phyloP scores from a whole-genome alignment of 2,329 filamentous ascomycete species.

The Waltergamsia citrina region DNA sequence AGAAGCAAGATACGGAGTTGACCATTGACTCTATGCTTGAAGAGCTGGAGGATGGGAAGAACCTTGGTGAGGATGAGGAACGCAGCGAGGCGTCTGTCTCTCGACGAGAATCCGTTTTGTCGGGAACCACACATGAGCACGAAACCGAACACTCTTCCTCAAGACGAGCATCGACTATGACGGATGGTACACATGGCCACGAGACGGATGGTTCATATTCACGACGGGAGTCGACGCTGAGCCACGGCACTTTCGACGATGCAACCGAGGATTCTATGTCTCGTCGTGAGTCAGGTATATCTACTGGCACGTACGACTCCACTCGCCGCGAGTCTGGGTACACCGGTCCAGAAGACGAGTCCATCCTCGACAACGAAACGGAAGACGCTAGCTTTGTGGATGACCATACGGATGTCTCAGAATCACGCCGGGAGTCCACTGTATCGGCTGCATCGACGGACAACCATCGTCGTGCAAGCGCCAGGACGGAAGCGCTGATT shows the following conservation, averaged over 20 bases:
- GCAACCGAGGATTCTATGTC: not conserved
- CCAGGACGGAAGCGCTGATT: constrained; percentile 41
- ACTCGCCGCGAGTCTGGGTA: not conserved
- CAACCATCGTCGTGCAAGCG: constrained; percentile 26
- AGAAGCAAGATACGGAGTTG: not conserved
- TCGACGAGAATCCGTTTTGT: not conserved
- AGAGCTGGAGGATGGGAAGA: constrained; percentile 1
- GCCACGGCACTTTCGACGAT: not conserved
- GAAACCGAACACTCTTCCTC: not conserved
- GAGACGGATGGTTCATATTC: not conserved
- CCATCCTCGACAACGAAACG: not conserved
- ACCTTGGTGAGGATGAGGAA: not conserved
- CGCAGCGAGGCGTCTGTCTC: not conserved
- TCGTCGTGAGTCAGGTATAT: not conserved
- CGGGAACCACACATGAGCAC: not conserved
- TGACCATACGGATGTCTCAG: constrained; percentile 3
- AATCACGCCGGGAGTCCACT: constrained; percentile 4
- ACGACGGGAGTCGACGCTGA: not conserved
- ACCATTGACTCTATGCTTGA: constrained; percentile 1
- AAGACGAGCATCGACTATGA: not conserved
- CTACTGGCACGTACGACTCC: not conserved
- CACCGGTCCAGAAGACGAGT: not conserved
- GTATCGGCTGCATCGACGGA: not conserved
- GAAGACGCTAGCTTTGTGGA: not conserved
- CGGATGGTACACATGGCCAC: not conserved